Evolutionary conservation across 495 filamentous ascomycete genomes (phyloP).

Genomic region (Monascus purpureus): DNA sequence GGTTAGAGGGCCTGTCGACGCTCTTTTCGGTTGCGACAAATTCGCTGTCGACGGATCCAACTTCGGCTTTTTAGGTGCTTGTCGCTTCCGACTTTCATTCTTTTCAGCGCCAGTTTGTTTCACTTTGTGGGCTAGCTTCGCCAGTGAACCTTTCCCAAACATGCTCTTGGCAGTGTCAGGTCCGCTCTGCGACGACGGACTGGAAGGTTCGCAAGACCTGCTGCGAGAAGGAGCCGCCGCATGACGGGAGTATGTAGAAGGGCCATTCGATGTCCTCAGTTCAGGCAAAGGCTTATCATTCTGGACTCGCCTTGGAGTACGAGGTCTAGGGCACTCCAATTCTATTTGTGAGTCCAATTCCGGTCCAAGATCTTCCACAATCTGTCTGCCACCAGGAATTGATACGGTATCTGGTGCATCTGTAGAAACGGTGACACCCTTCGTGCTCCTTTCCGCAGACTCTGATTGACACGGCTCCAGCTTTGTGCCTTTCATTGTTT

Average conservation of each 20-base stretch:
- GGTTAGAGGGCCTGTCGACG: constrained; percentile 8
- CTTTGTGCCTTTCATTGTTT: constrained; percentile 2
- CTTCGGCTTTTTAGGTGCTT: constrained; percentile 8
- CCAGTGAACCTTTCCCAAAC: constrained; percentile 15
- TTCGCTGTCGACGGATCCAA: constrained; percentile 5
- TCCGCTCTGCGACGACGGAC: constrained; percentile 3
- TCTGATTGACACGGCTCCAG: constrained; percentile 1
- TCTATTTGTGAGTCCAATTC: too few relatives aligned
- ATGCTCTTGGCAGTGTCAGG: constrained; percentile 7
- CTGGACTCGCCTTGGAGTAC: too few relatives aligned
- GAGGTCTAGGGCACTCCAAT: too few relatives aligned
- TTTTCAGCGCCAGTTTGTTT: constrained; percentile 15
- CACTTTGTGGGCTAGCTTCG: constrained; percentile 24
- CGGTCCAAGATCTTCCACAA: too few relatives aligned
- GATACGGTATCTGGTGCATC: not conserved
- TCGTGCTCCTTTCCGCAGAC: not conserved
- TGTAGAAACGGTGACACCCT: not conserved
- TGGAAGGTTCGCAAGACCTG: not conserved
- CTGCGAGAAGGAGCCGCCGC: not conserved
- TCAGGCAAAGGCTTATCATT: not conserved
- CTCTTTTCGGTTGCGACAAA: constrained; percentile 5
- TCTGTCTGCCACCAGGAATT: too few relatives aligned
- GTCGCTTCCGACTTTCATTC: constrained; percentile 12
- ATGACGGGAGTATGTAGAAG: not conserved
- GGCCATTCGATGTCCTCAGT: not conserved